phyloP scores from a whole-genome alignment of 495 filamentous ascomycete species.

The Xylaria sp. region DNA sequence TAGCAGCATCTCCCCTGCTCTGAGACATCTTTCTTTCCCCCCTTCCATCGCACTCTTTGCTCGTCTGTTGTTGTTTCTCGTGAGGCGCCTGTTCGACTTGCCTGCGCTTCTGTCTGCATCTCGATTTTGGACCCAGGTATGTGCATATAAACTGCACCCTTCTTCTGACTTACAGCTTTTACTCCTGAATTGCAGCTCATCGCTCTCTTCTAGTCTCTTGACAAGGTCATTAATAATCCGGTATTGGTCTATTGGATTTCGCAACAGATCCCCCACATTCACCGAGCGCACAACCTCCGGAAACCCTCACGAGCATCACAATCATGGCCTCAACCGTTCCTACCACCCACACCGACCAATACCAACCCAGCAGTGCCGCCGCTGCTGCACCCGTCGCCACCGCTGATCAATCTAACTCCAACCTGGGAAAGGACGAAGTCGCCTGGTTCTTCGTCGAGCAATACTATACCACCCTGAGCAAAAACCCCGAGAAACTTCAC shows the following conservation, averaged over 20 bases:
- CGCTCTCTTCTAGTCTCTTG: constrained; percentile 4
- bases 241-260: constrained; percentile 9
- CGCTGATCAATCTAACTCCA: constrained; percentile 34
- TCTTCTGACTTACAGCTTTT: neutral
- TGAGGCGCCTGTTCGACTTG: constrained; percentile 19
- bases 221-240: constrained; percentile 8
- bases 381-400: constrained; percentile 27
- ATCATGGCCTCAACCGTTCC: constrained; percentile 60
- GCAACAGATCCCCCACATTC: constrained; percentile 24
- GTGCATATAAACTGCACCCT: neutral
- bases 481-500: constrained; percentile 89
- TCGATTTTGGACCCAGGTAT: constrained; percentile 21
- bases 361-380: constrained; percentile 37
- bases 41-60: constrained; percentile 11
- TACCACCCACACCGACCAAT: constrained; percentile 48
- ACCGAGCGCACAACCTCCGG: constrained; percentile 34
- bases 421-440: constrained; percentile 79
- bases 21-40: constrained; percentile 14
- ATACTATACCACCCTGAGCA: constrained; percentile 97
- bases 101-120: constrained; percentile 10
- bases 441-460: constrained; percentile 99
- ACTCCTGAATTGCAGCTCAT: neutral
- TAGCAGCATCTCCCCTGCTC: constrained; percentile 3
- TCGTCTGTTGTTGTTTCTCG: neutral
- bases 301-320: constrained; percentile 35